These are phyloP conservation scores for Cardamine chenopodiifolia DNA, from an alignment of 345 rosid genomes.

Conservation along the genomic window DNA sequence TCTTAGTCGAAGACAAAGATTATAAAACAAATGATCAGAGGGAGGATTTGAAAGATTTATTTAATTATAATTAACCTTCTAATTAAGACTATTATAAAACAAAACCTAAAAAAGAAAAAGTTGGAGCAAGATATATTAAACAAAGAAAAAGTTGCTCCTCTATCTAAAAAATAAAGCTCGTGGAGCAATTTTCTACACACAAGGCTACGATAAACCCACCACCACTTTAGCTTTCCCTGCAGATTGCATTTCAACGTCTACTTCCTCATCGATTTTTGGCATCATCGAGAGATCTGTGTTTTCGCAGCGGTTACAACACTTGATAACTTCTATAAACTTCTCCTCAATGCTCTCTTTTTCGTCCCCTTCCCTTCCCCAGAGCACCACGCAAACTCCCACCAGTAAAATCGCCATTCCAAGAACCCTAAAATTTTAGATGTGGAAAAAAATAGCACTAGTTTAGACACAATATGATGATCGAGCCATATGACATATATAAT, in stretches of 20 bases:
- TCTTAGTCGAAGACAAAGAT: no score
- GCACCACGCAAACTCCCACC: slow-evolving; percentile 69
- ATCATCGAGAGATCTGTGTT: slow-evolving; percentile 13
- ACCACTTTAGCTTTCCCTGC: slow-evolving; percentile 15
- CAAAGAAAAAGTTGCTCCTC: slow-evolving; percentile 32
- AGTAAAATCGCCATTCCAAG: slow-evolving; percentile 63
- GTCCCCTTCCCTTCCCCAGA: slow-evolving; percentile 94
- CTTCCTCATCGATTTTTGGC: slow-evolving; percentile 42
- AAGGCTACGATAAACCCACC: slow-evolving; percentile 26
- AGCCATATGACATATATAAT: slow-evolving; percentile 11
- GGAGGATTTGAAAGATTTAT: slow-evolving; percentile 4
- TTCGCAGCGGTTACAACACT: slow-evolving; percentile 19
- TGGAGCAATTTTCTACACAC: slow-evolving; percentile 18
- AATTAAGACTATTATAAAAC: slow-evolving; percentile 9
- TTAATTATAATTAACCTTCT: not conserved
- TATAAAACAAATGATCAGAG: not conserved
- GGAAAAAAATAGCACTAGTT: not conserved
- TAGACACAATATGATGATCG: not conserved
- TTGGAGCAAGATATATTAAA: slow-evolving; percentile 33
- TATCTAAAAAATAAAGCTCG: slow-evolving; percentile 5
- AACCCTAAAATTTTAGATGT: slow-evolving; percentile 49
- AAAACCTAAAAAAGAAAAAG: slow-evolving; percentile 1
- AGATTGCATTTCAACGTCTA: slow-evolving; percentile 41
- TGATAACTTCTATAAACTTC: slow-evolving; percentile 28
- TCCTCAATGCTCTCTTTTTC: slow-evolving; percentile 39